Percentiles rank a stretch among this genome's conserved stretches.
These are phyloP conservation scores for Fusarium phyllophilum DNA, from an alignment of 2,329 filamentous ascomycete species.

Conservation along the genomic window DNA sequence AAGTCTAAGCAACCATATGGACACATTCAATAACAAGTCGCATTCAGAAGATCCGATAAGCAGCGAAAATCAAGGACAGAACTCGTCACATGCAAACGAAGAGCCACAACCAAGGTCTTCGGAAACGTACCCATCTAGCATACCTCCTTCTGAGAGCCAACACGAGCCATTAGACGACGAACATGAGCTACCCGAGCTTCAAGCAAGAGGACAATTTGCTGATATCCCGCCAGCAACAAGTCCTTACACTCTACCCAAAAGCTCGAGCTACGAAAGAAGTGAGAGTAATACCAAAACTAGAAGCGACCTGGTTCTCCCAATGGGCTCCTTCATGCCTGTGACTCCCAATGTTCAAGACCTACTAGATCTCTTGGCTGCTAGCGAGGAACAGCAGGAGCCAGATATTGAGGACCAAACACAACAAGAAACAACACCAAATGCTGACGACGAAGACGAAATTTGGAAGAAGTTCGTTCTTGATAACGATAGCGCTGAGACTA, in stretches of 20 bases:
- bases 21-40: constrained; percentile 13
- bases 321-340: not conserved
- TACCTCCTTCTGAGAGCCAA: not conserved
- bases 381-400: not conserved
- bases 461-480: constrained; percentile 47
- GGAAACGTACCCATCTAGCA: not conserved
- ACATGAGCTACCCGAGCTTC: not conserved
- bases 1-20: constrained; percentile 27
- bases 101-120: not conserved
- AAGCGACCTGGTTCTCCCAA: constrained; percentile 7
- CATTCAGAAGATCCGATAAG: not conserved
- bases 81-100: not conserved
- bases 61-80: not conserved
- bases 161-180: not conserved
- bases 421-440: not conserved
- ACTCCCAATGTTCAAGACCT: constrained; percentile 30
- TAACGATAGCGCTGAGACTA: constrained; percentile 32
- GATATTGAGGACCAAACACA: not conserved
- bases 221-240: not conserved
- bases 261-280: not conserved
- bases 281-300: not conserved
- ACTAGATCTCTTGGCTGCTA: constrained; percentile 34
- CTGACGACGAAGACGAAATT: constrained; percentile 44
- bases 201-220: not conserved
- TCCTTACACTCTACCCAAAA: not conserved